Evolutionary conservation across 2,329 filamentous ascomycete genomes (phyloP), one percentile per base, ranked within the genome.

Genomic region (Hypoxylon rubiginosum): DNA sequence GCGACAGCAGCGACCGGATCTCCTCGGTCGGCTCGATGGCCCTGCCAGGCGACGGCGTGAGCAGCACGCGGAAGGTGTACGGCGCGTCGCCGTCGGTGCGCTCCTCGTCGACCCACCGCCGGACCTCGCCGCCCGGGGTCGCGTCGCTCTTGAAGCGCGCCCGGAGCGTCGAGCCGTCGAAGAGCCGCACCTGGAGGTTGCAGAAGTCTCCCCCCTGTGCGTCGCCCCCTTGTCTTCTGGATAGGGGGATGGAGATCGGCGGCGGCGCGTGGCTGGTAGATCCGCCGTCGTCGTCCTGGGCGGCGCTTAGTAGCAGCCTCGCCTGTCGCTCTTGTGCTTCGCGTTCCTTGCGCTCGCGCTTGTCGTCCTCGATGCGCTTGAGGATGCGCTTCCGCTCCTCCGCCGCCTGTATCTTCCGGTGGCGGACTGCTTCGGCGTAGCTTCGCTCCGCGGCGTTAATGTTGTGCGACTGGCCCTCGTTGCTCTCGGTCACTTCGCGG

Each of bases 51-150:
- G 89, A 81, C 0, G 94, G 94, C 0, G 92, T 90, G 2, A 97
- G 84, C 36, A 97, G 90, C 51, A 97, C 88, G 75, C 94, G 93
- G 80, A 98, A 94, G 11, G 86, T 91, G 78, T 94, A 98, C 0
- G 93, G 92, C 11, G 83, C 77, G 30, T 84, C 82, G 19, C 85
- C 86, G 46, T 87, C 86, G 10, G 78, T 82, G 67, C 88, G 83
- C 36, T 86, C 83, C 61, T 85, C 82, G 58, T 95, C 92, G 7
- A 98, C 86, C 92, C 93, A 97, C 6, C 83, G 80, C 7, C 95
- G 87, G 0, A 98, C 90, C 46, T 92, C 87, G 6, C 78, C 82
- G 6, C 82, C 79, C 3, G 97, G 83, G 0, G 86, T 91, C 6
- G 86, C 83, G 1, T 82, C 81, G 21, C 89, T 87, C 10, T 88